Percentiles rank a stretch among this genome's conserved stretches.
Evolutionary conservation across 768 basidiomycete genomes (phyloP).

Genomic region (Termitomyces bulborhizus): DNA sequence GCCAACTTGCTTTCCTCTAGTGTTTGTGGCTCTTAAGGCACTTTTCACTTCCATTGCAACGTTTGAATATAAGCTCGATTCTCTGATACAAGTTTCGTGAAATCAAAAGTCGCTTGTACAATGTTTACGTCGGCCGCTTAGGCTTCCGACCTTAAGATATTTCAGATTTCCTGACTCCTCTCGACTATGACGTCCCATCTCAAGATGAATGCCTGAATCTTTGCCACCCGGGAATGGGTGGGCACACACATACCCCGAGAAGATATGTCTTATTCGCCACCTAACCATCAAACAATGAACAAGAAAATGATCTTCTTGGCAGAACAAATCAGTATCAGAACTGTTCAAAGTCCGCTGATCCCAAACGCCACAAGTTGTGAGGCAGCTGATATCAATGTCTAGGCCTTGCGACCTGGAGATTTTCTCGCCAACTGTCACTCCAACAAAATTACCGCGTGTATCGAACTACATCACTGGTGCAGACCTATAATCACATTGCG

Average conservation of each 20-base stretch:
- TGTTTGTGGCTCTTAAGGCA: not conserved
- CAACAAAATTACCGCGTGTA: not conserved
- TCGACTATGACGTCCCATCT: not conserved
- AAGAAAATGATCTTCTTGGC: not conserved
- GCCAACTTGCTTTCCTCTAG: too few species aligned
- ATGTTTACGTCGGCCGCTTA: not conserved
- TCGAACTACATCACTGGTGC: not conserved
- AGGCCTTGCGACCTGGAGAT: not conserved
- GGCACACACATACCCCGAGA: not conserved
- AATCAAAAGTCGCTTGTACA: not conserved
- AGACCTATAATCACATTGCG: not conserved
- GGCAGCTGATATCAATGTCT: not conserved
- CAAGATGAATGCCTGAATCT: not conserved
- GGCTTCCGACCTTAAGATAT: too few species aligned
- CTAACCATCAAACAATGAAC: not conserved
- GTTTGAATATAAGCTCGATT: not conserved
- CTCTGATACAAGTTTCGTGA: not conserved
- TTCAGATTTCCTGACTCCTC: not conserved
- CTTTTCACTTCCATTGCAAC: not conserved
- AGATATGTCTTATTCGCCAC: not conserved
- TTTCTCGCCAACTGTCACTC: not conserved
- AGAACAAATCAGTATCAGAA: not conserved
- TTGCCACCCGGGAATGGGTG: too few species aligned
- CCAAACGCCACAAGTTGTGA: not conserved
- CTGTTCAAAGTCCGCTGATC: not conserved